Conservation (phyloP, 2,329 filamentous ascomycete species). For the Cladosporium phlei region DNA sequence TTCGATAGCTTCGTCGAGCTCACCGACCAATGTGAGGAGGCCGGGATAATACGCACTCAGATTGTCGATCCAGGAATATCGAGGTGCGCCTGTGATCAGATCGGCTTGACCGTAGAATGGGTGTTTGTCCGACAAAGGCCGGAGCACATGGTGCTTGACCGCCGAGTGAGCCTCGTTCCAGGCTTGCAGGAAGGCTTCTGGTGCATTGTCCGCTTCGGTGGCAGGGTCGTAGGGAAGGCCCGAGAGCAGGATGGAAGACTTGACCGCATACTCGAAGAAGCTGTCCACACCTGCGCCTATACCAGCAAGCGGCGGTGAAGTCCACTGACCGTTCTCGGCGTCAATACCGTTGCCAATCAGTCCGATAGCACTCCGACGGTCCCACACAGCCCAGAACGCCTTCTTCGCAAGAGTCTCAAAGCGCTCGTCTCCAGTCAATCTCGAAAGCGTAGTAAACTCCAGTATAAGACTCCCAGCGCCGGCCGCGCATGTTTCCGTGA, state of each 20-base stretch:
- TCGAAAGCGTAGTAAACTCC: constrained; percentile 85
- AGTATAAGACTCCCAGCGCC: constrained; percentile 93
- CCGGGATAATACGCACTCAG: constrained; percentile 93
- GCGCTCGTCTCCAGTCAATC: constrained; percentile 77
- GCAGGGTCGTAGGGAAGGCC: constrained; percentile 50
- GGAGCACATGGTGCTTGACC: constrained; percentile 88
- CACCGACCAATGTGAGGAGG: constrained; percentile 75
- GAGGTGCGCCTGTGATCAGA: constrained; percentile 77
- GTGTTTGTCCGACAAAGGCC: constrained; percentile 65
- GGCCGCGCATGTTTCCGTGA: constrained; percentile 94
- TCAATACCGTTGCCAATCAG: constrained; percentile 89
- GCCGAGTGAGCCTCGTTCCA: constrained; percentile 84
- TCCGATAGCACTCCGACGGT: constrained; percentile 74
- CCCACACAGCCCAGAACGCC: constrained; percentile 98
- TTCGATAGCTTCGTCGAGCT: constrained; percentile 84
- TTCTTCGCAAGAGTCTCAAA: constrained; percentile 87
- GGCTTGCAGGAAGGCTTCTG: constrained; percentile 72
- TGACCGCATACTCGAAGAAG: constrained; percentile 97
- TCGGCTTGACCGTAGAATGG: constrained; percentile 93
- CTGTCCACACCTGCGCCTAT: constrained; percentile 96
- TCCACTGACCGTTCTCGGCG: constrained; percentile 83
- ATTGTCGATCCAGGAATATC: constrained; percentile 94
- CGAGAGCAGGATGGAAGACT: constrained; percentile 85
- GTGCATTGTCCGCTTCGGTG: constrained; percentile 57
- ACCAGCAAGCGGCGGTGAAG: constrained; percentile 75